Base-by-base conservation (phyloP, 306 rosid species). In the Cicer pinnatifidum region DNA sequence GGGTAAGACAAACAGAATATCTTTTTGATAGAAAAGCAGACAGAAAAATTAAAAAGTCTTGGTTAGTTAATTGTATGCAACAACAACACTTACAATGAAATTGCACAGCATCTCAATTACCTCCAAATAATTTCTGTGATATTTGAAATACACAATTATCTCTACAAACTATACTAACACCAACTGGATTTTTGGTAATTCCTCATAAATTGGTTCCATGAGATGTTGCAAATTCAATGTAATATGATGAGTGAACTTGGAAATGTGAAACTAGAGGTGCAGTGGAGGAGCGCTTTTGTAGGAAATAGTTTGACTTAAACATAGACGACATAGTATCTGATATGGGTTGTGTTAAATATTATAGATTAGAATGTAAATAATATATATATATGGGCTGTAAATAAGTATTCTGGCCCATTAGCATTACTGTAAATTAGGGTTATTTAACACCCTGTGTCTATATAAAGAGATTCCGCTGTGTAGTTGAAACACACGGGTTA, bases 1-100 rank as follows among this genome's bases (percentile, higher is more conserved):
- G 13, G 38, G 58, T 60, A 38, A 47, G 69, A 62, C 54, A 72
- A 38, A 76, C 37, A 67, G 11, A 40, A 84, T 20, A n/a, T 8
- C 15, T 52, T 41, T 45, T 6, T 6, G 2, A 46, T 38, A 47
- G 45, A 38, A 39, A 46, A 13, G 51, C 20, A 75, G 45, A 80
- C 41, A 71, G 15, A 17, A 81, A 10, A 11, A 58, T 23, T 28
- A 17, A 60, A 54, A 62, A 28, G 7, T 56, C 41, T 46, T 1
- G 33, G 45, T 6, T 20, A 2, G 44, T 28, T 58, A 11, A 33
- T 12, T 58, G 9, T 11, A 11, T 58, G 41, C 16, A 58, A 58
- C 41, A 28, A 16, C 13, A 12, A 23, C 41, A 58, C 61, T 58
- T 58, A 17, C 12, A 9, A 9, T 8, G 60, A 6, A 11, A 58